Percentiles rank a stretch among this genome's conserved stretches.
phyloP scores from a whole-genome alignment of 768 basidiomycete species.

The Atractiella rhizophila region DNA sequence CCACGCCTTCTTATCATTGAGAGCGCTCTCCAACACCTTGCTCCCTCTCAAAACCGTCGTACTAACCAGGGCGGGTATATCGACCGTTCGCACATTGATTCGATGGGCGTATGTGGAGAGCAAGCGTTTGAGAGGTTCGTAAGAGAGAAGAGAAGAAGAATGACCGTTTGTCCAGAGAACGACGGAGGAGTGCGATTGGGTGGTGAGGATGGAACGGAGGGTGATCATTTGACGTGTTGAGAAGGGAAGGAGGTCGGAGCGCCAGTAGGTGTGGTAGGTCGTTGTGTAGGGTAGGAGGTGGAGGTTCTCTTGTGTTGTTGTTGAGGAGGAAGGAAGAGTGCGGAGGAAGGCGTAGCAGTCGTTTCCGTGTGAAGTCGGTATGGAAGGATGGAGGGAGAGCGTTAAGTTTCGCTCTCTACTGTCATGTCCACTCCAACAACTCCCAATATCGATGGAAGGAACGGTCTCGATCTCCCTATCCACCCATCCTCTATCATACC shows the following conservation, averaged over 20 bases:
- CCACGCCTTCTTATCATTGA: constrained; percentile 58
- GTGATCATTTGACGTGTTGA: constrained; percentile 63
- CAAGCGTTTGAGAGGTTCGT: constrained; percentile 29
- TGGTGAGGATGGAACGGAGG: constrained; percentile 80
- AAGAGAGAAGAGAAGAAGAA: constrained; percentile 26
- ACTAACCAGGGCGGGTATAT: constrained; percentile 38
- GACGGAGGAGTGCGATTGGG: constrained; percentile 49
- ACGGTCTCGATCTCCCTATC: constrained; percentile 41
- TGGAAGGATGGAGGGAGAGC: constrained; percentile 54
- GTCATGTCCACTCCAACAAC: constrained; percentile 33
- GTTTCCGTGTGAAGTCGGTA: constrained; percentile 48
- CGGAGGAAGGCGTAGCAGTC: constrained; percentile 85
- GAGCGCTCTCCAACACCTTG: constrained; percentile 29
- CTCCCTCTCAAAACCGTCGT: constrained; percentile 56
- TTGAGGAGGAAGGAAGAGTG: constrained; percentile 32
- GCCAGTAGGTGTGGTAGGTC: constrained; percentile 82
- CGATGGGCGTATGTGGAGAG: constrained; percentile 38
- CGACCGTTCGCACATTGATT: constrained; percentile 43
- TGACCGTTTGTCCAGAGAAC: constrained; percentile 85
- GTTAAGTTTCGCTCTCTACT: constrained; percentile 36
- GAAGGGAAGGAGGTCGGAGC: constrained; percentile 61
- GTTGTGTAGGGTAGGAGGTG: constrained; percentile 21
- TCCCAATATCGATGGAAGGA: constrained; percentile 32
- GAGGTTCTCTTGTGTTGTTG: constrained; percentile 11
- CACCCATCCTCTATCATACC: constrained; percentile 56